Base-by-base conservation (phyloP, 345 rosid genomes). In the Aquilaria sinensis region DNA sequence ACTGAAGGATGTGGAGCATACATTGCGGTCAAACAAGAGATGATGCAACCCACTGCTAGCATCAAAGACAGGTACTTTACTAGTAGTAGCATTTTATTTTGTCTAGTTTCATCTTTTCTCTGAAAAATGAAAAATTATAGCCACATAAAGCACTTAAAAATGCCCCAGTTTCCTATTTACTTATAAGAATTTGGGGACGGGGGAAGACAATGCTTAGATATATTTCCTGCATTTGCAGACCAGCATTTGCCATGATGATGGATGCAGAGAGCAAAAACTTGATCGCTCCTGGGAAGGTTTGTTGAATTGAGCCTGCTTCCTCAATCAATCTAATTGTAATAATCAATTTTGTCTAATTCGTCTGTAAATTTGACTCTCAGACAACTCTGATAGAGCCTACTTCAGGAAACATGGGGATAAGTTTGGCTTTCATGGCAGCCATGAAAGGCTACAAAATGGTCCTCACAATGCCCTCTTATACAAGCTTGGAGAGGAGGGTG, bases 391-490 rank as follows among this genome's bases (percentile, higher is more conserved):
- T 94, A 65, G 99, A 94, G 79, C 97, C 99, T 0, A 94, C 99
- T 5, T 90, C 99, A 1, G 99, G 99, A 49, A 94, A 90, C 69
- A 94, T 88, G 97, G 97, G 97, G 57, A 94, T 90, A 51, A 94
- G 97, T 69, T 67, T 90, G 97, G 96, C 99, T 8, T 94, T 94
- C 56, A 86, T 94, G 16, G 99, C 99, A 2, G 89, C 97, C 55
- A 46, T 90, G 78, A 88, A 79, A 85, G 99, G 99, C 8, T 94
- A 94, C 65, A 88, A 74, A 74, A 90, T 88, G 82, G 74, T 85
- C 60, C 82, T 94, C 48, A 90, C 99, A 5, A 94, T 94, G 99
- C 99, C 99, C 13, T 94, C 99, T 34, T 94, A 90, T 77, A 94
- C 97, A 9, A 90, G 97, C 70, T 72, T 94, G 83, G 97, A 94